Base-by-base conservation (phyloP, 495 filamentous ascomycete genomes). In the Penicillium crystallinum region DNA sequence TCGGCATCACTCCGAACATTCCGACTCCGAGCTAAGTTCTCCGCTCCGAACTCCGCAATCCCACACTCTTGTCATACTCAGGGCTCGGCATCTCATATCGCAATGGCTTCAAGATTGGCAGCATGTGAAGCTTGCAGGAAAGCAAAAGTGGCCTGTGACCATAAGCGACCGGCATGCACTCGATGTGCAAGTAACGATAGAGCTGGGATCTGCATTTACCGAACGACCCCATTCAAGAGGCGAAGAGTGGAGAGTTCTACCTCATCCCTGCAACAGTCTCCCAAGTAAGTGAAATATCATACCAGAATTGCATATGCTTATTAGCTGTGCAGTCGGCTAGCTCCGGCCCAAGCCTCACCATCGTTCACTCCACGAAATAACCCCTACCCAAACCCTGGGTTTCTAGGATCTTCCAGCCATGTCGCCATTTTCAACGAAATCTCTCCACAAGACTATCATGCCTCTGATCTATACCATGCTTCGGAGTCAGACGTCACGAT, bases 301-400 rank as follows among this genome's bases (percentile, higher is more conserved):
- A 9, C 10, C 22, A 54, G 49, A 40, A 1, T 44, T n/a, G 49
- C 57, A n/a, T 58, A 55, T 25, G 46, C 47, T 49, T 11, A 50
- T 42, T 2, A 0, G 8, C 18, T 34, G 4, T 40, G 38, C 14
- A 50, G 48, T 34, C 48, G 48, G 48, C 25, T 42, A 42, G 30
- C 38, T 3, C 19, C 48, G 37, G 48, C 48, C 3, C 48, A 42
- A 19, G 1, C 48, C 17, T 59, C 66, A 17, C 55, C 64, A n/a
- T 61, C 63, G 9, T 62, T 56, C 34, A 55, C 40, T 11, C 53
- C 62, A 25, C 57, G 60, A 27, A 59, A 56, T 29, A 67, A 64
- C 40, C 61, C 60, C 18, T 73, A 74, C 52, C 72, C 71, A 1
- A 76, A 76, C 39, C 72, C 72, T 2, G 72, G 72, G 8, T 74